Evolutionary conservation across 768 basidiomycete genomes (phyloP), one percentile per base, ranked within the genome.

Genomic region (Psilocybe azurescens): DNA sequence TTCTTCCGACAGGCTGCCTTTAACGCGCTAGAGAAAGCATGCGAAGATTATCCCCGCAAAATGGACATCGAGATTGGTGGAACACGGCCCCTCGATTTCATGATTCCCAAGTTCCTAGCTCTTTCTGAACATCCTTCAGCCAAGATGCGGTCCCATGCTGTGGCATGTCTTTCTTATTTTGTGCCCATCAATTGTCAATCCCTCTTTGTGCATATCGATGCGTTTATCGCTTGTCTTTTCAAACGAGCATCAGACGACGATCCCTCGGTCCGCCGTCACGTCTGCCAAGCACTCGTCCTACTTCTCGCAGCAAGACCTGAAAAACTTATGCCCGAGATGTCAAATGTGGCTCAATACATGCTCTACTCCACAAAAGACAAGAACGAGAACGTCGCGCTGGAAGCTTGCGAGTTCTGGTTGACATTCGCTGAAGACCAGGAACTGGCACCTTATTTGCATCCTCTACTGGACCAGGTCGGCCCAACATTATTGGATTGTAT

Each of bases 361-460:
- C 84, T 99, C 41, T 99, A 95, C 78, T 97, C 95, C 29, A 98
- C 95, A 13, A 95, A 96, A 77, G 96, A 98, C 81, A 92, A 93
- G 78, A 95, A 98, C 74, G 96, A 98, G 77, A 91, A 90, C 64
- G 97, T 95, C 56, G 95, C 97, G 2, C 83, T 99, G 53, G 97
- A 99, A 78, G 97, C 97, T 24, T 97, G 96, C 83, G 97, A 99
- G 82, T 99, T 99, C 76, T 99, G 97, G 97, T 83, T 99, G 63
- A 97, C 96, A 1, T 99, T 99, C 71, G 96, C 97, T 14, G 97
- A 99, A 74, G 95, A 98, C 67, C 89, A 89, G 41, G 94, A 95
- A 53, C 83, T 99, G 24, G 88, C 89, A 9, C 86, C 88, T 2
- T 93, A 90, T 72, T 81, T 99, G 29, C 89, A 88, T 62, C 96